phyloP scores from a whole-genome alignment of 2,329 filamentous ascomycete genomes.

The Didymella sp. region DNA sequence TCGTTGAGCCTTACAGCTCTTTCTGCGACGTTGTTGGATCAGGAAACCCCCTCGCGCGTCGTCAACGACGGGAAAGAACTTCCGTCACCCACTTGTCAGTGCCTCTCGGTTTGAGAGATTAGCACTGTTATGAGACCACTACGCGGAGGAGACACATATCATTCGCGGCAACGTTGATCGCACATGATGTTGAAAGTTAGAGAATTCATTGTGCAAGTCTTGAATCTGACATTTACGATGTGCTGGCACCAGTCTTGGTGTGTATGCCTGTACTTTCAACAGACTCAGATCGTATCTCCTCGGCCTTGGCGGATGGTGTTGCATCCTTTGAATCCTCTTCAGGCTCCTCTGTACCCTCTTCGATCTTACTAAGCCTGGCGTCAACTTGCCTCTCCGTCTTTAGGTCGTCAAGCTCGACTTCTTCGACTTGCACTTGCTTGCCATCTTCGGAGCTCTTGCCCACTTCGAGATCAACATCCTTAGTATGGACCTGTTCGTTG shows the following conservation, averaged over 20 bases:
- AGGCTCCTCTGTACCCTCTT: conserved; percentile 10
- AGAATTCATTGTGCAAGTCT: not conserved
- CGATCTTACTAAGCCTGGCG: conserved; percentile 16
- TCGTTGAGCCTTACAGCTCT: too few relatives aligned
- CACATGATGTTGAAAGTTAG: not conserved
- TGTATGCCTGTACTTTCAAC: not conserved
- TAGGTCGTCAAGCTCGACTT: conserved; percentile 12
- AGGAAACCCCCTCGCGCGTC: not conserved
- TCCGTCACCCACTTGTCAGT: too few relatives aligned
- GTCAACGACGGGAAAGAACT: not conserved
- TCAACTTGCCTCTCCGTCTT: conserved; percentile 5
- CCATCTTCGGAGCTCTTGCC: conserved; percentile 33
- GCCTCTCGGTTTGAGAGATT: too few relatives aligned
- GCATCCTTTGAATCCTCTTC: conserved; percentile 1
- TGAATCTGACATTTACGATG: not conserved
- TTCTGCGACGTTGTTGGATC: too few relatives aligned
- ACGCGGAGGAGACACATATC: too few relatives aligned
- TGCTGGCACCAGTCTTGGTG: not conserved
- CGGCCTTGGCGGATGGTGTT: not conserved
- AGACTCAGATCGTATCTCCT: not conserved
- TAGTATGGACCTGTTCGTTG: conserved; percentile 37
- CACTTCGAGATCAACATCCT: conserved; percentile 41
- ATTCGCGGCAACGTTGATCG: not conserved
- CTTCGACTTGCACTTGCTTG: conserved; percentile 8
- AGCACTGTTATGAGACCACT: too few relatives aligned